Evolutionary conservation across 345 rosid genomes (phyloP), one percentile per base, ranked within the genome.

Genomic region (Camelina hispida): DNA sequence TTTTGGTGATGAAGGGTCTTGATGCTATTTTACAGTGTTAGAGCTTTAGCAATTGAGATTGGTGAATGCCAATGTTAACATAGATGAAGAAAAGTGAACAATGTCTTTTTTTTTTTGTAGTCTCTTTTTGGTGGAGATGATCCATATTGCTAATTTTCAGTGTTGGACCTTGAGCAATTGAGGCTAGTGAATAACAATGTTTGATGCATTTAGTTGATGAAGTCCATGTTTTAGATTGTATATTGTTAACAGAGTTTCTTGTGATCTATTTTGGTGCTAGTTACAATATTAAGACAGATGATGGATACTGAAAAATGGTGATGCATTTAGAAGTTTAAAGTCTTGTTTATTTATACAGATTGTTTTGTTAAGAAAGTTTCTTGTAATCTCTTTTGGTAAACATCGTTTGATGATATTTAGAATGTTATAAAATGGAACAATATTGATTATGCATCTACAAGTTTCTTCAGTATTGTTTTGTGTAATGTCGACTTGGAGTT

Each of bases 11-110:
- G 43, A 38, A 55, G 62, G 32, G 17, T 0, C 7, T 55, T 61
- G 62, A 50, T 37, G 43, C 23, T 72, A 40, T 28, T 61, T 37
- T 25, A 61, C 6, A 7, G 13, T 71, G 50, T 28, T 35, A 46
- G 52, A 47, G 52, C 42, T 38, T 51, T 6, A 51, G 13, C 14
- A 51, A 4, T 47, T 9, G 42, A 38, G 42, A 38, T 38, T 9
- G 42, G 13, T 38, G 42, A 38, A 9, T 10, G 4, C 5, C 4
- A 53, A 53, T 38, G 43, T 10, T 38, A 38, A 38, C 13, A 38
- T 38, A 38, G 43, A 11, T 42, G 46, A 42, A 1, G 6, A 42
- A 42, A 4, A 42, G 46, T 42, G 6, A 4, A 35, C 7, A 37
- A 2, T 17, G 65, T 22, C 25, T 6, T 32, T 6, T 6, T 6